phyloP scores from a whole-genome alignment of 2,329 filamentous ascomycete species.

The Pseudogymnoascus verrucosus region DNA sequence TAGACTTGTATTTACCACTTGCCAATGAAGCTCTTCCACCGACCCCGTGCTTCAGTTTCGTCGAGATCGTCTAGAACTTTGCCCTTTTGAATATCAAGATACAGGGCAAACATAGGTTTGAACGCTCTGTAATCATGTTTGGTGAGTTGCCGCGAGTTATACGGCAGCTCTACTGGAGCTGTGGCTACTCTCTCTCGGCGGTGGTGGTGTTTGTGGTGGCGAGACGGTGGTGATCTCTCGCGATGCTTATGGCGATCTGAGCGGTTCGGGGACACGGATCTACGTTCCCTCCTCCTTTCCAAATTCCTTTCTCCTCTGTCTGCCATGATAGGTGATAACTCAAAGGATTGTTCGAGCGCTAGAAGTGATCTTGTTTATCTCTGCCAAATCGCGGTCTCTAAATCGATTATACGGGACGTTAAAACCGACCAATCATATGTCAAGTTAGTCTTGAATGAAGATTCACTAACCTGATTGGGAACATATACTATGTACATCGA shows the following conservation, averaged over 20 bases:
- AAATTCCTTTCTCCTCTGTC: not conserved
- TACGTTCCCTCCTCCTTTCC: not conserved
- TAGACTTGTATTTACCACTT: slow-evolving; percentile 60
- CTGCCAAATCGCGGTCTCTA: not conserved
- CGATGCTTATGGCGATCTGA: slow-evolving; percentile 6
- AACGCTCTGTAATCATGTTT: slow-evolving; percentile 62
- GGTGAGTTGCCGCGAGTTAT: slow-evolving; percentile 54
- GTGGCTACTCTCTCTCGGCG: slow-evolving; percentile 18
- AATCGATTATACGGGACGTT: not conserved
- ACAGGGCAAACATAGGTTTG: slow-evolving; percentile 68
- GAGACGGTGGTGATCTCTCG: not conserved
- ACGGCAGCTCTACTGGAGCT: slow-evolving; percentile 45
- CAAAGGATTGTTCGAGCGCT: not conserved
- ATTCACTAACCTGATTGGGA: not conserved
- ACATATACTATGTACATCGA: not conserved
- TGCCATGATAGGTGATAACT: not conserved
- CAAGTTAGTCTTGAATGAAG: not conserved
- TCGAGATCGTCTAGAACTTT: slow-evolving; percentile 60
- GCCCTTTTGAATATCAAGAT: slow-evolving; percentile 81
- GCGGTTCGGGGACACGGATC: not conserved
- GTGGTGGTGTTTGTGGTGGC: slow-evolving; percentile 31
- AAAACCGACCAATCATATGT: slow-evolving; percentile 1
- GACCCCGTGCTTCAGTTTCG: slow-evolving; percentile 66
- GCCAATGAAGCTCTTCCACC: slow-evolving; percentile 87
- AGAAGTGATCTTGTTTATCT: not conserved